Evolutionary conservation across 2,329 filamentous ascomycete species (phyloP), one percentile per base, ranked within the genome.

Genomic region (Colletotrichum eleusines): DNA sequence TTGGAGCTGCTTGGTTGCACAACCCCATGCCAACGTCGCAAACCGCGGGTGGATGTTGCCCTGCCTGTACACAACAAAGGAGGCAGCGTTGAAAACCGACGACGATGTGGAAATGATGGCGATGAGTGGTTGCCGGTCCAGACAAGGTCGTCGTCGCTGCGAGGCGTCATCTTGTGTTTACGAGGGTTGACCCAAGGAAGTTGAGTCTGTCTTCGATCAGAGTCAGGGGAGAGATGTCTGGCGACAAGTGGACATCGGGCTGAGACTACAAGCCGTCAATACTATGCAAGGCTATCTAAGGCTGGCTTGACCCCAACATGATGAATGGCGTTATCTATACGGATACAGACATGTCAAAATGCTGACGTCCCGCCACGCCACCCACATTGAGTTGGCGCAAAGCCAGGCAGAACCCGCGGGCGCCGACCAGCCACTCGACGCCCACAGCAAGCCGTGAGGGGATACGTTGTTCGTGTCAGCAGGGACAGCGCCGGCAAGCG

Each of bases 231-330:
- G n/a, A n/a, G n/a, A 18, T 11, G 42, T 6, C 8, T n/a, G 18
- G 50, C 35, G 44, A 53, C 40, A 16, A 31, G 20, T 54, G 55
- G 42, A 26, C 31, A 59, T 60, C 51, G 55, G 42, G 59, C 53
- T 55, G 63, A 55, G 48, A 40, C 18, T 31, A 28, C 26, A 31
- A 26, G 18, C n/a, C 18, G 33, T 35, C 28, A 9, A 46, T 23
- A 40, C 5, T n/a, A 35, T 14, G n/a, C 31, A 16, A 33, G 8
- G 20, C 18, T 42, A 23, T 18, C 23, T 42, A 9, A 38, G 14
- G 14, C 38, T 18, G 38, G n/a, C n/a, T n/a, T n/a, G n/a, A n/a
- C n/a, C n/a, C n/a, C n/a, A n/a, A n/a, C n/a, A n/a, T n/a, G n/a
- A n/a, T n/a, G n/a, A n/a, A 40, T 40, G 53, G 33, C 51, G 51